Conservation (phyloP, 83 land plant genomes). For the Isoetes engelmannii region DNA sequence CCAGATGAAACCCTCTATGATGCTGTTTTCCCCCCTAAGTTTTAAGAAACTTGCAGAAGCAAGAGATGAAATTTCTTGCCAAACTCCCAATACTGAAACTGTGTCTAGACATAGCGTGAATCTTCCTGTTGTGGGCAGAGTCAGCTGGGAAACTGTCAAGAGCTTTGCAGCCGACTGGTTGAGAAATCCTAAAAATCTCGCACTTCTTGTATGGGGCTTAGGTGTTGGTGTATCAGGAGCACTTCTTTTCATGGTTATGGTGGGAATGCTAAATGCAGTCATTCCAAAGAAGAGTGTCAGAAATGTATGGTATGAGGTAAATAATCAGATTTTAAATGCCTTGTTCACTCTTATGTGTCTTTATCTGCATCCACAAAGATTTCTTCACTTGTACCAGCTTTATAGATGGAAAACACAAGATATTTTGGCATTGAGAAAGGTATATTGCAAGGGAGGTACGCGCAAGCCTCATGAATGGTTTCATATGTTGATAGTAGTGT, state of each 20-base stretch:
- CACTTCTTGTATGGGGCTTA: slow-evolving; percentile 48
- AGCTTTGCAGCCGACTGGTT: slow-evolving; percentile 43
- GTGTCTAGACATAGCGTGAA: slow-evolving; percentile 32
- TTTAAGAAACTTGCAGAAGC: slow-evolving; percentile 12
- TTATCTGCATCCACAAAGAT: slow-evolving; percentile 62
- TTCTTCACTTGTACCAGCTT: slow-evolving; percentile 51
- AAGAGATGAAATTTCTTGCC: slow-evolving; percentile 47
- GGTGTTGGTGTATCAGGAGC: slow-evolving; percentile 63
- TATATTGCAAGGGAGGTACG: slow-evolving; percentile 71
- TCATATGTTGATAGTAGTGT: slow-evolving; percentile 70
- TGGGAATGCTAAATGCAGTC: slow-evolving; percentile 55
- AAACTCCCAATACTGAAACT: slow-evolving; percentile 29
- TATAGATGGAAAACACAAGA: slow-evolving; percentile 55
- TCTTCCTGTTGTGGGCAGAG: slow-evolving; percentile 45
- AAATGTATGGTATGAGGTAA: slow-evolving; percentile 71
- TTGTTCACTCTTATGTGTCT: slow-evolving; percentile 75
- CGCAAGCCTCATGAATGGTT: slow-evolving; percentile 80
- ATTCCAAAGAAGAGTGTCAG: slow-evolving; percentile 50
- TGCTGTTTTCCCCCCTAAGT: no score
- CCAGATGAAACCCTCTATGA: no score
- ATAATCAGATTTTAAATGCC: slow-evolving; percentile 79
- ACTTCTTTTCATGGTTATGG: slow-evolving; percentile 71
- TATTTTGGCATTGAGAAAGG: slow-evolving; percentile 43
- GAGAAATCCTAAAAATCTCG: slow-evolving; percentile 58
- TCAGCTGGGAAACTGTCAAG: slow-evolving; percentile 47